A percentile compares a stretch with the other conserved stretches of the same genome.
Evolutionary conservation across 768 basidiomycete genomes (phyloP).

Genomic region (Trametes cinnabarina): DNA sequence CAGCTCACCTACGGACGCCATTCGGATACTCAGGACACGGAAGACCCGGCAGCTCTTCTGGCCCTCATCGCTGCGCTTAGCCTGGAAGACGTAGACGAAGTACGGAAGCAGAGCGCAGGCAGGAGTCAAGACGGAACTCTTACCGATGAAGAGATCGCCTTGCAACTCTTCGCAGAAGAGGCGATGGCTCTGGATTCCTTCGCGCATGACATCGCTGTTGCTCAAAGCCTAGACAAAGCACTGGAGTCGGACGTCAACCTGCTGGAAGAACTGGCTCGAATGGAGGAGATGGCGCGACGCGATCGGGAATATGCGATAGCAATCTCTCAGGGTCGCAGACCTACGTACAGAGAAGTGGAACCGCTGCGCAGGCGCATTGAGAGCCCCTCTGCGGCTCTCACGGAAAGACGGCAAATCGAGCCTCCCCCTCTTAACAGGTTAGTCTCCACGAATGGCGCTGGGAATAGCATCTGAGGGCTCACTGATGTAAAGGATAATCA

Average conservation of each 20-base stretch:
- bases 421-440: not conserved
- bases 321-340: constrained; percentile 15
- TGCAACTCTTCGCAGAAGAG: constrained; percentile 30
- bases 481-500: too few species aligned
- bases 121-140: constrained; percentile 9
- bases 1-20: not conserved
- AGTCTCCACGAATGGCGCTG: too few species aligned
- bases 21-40: not conserved
- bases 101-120: constrained; percentile 15
- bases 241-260: constrained; percentile 20
- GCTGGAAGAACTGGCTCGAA: constrained; percentile 18
- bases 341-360: not conserved
- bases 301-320: constrained; percentile 22
- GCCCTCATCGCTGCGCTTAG: constrained; percentile 1
- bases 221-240: constrained; percentile 25
- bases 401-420: not conserved
- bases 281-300: constrained; percentile 17
- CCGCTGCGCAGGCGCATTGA: not conserved
- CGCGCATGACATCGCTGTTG: constrained; percentile 23
- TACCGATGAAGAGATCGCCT: constrained; percentile 30
- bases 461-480: too few species aligned
- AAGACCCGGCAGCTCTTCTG: not conserved
- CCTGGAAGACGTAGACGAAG: constrained; percentile 31
- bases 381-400: not conserved
- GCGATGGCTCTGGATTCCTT: constrained; percentile 17